Percentiles rank a stretch among this genome's conserved stretches.
These are phyloP conservation scores for Ilyonectria mors-panacis DNA, from an alignment of 2,329 filamentous ascomycete species.

Conservation along the genomic window DNA sequence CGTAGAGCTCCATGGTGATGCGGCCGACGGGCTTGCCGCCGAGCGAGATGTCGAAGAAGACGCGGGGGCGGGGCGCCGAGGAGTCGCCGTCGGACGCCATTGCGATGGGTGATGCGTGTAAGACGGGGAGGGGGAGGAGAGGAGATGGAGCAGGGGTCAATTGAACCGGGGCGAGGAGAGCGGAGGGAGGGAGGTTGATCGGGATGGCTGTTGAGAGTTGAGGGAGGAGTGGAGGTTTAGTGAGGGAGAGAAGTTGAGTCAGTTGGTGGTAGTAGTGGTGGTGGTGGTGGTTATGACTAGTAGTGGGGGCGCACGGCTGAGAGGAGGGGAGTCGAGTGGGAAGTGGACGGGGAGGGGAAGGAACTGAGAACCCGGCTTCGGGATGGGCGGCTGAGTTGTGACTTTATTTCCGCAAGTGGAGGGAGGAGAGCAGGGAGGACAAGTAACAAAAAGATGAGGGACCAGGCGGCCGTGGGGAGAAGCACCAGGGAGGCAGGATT, in stretches of 20 bases:
- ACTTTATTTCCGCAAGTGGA: conserved; percentile 1
- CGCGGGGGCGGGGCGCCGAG: conserved; percentile 77
- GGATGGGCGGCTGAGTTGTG: conserved; percentile 15
- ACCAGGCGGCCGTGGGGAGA: neutral
- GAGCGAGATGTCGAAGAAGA: conserved; percentile 95
- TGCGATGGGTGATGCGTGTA: conserved; percentile 27
- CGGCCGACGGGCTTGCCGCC: conserved; percentile 81
- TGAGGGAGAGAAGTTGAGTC: conserved; percentile 22
- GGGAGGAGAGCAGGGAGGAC: conserved; percentile 7
- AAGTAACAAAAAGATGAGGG: neutral
- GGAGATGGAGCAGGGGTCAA: neutral
- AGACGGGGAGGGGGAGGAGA: neutral
- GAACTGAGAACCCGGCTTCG: neutral
- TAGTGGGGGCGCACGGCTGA: neutral
- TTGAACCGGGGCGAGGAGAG: neutral
- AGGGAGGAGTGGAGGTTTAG: conserved; percentile 11
- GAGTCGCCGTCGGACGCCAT: conserved; percentile 61
- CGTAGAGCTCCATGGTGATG: conserved; percentile 87
- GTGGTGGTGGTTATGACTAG: neutral
- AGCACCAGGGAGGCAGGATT: neutral
- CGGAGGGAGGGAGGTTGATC: neutral
- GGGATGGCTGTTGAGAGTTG: neutral
- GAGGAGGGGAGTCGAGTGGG: conserved; percentile 12
- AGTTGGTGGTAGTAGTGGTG: conserved; percentile 16
- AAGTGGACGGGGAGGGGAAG: neutral